phyloP scores from a whole-genome alignment of 2,329 filamentous ascomycete genomes.

The Exophiala sp. region DNA sequence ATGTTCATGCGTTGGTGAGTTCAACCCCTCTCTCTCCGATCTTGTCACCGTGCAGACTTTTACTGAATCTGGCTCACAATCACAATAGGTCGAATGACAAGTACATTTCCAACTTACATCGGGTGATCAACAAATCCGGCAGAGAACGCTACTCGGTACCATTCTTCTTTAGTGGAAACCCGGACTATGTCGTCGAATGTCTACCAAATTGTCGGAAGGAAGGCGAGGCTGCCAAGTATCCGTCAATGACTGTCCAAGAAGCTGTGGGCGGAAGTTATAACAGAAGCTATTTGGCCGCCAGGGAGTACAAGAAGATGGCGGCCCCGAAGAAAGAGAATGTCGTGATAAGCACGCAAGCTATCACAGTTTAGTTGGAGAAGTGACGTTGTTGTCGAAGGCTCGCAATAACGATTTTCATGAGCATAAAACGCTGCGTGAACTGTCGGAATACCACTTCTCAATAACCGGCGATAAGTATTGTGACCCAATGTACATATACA shows the following conservation, averaged over 20 bases:
- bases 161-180: constrained; percentile 34
- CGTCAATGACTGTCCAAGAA: constrained; percentile 42
- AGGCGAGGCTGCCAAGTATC: constrained; percentile 39
- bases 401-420: no score
- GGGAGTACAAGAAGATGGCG: constrained; percentile 7
- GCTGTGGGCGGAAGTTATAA: constrained; percentile 41
- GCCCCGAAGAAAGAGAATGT: background rate
- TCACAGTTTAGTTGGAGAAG: no score
- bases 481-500: no score
- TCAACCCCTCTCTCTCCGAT: constrained; percentile 29
- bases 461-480: no score
- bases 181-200: constrained; percentile 43
- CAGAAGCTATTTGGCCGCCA: constrained; percentile 38
- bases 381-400: no score
- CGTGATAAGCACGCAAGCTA: no score
- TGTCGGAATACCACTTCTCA: no score
- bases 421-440: no score
- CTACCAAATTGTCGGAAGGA: constrained; percentile 39
- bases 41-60: constrained; percentile 24
- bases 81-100: constrained; percentile 36
- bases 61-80: no score
- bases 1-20: constrained; percentile 41
- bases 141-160: constrained; percentile 30
- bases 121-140: constrained; percentile 30
- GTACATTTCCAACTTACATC: constrained; percentile 31